Evolutionary conservation across 2,329 filamentous ascomycete species (phyloP).

Genomic region (Cladosporium sp.): DNA sequence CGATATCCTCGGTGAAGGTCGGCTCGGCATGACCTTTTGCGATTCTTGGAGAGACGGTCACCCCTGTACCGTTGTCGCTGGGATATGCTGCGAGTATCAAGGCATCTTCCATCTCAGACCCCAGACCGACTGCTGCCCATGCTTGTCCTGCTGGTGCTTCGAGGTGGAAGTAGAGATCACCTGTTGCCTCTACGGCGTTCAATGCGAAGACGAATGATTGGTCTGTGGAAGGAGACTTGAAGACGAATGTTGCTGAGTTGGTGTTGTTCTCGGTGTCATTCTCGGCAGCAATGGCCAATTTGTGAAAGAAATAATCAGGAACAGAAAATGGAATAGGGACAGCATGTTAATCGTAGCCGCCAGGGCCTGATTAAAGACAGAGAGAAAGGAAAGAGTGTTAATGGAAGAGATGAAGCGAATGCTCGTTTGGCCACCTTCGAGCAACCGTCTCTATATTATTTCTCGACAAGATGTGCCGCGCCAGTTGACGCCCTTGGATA

Average conservation of each 20-base stretch:
- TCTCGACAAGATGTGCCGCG: background rate
- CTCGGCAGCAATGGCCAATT: background rate
- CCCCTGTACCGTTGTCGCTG: constrained; percentile 27
- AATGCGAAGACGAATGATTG: constrained; percentile 20
- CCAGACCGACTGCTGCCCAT: constrained; percentile 43
- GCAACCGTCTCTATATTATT: background rate
- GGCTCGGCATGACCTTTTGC: constrained; percentile 35
- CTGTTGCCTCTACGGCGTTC: constrained; percentile 15
- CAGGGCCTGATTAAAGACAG: background rate
- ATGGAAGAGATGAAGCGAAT: background rate
- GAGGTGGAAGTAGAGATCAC: constrained; percentile 24
- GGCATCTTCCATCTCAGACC: constrained; percentile 37
- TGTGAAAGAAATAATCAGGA: background rate
- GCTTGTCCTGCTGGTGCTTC: constrained; percentile 31
- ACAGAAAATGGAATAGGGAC: background rate
- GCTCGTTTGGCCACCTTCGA: background rate
- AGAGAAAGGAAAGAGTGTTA: background rate
- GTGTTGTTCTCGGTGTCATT: background rate
- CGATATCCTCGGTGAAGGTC: constrained; percentile 24
- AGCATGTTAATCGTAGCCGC: background rate
- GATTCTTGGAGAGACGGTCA: constrained; percentile 36
- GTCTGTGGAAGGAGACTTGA: constrained; percentile 8
- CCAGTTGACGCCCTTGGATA: constrained; percentile 1
- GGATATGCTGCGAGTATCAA: constrained; percentile 44
- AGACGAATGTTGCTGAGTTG: constrained; percentile 14